Evolutionary conservation across 2,329 filamentous ascomycete species (phyloP).

Genomic region (Cyphellophora attinorum): DNA sequence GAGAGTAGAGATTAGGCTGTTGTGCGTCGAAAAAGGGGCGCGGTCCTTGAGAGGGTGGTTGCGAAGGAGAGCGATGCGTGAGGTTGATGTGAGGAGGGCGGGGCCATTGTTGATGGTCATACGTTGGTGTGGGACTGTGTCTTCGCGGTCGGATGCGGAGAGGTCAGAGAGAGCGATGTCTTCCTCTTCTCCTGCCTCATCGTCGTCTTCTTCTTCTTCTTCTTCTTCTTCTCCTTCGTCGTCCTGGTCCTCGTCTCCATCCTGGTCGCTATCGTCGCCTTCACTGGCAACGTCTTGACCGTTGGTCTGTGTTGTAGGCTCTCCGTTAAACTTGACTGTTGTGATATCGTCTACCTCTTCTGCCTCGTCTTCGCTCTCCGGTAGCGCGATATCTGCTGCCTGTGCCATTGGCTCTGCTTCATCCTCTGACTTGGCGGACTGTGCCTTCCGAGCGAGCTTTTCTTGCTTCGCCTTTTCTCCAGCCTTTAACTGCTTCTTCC

Average conservation of each 20-base stretch:
- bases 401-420: conserved; percentile 2
- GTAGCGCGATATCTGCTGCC: background rate
- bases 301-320: background rate
- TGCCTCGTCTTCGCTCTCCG: background rate
- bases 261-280: conserved; percentile 1
- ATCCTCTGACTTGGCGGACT: conserved; percentile 9
- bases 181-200: conserved; percentile 65
- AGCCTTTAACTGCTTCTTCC: conserved; percentile 53
- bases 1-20: conserved; percentile 57
- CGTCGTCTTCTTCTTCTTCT: conserved; percentile 25
- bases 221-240: conserved; percentile 9
- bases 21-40: conserved; percentile 74
- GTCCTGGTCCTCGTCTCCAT: conserved; percentile 4
- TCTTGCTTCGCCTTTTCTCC: conserved; percentile 35
- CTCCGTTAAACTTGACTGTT: no score
- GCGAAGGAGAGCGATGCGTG: conserved; percentile 55
- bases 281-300: conserved; percentile 6
- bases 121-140: conserved; percentile 80
- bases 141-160: conserved; percentile 71
- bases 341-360: background rate
- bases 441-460: conserved; percentile 20
- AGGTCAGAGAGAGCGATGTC: conserved; percentile 84
- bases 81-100: conserved; percentile 69
- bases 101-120: conserved; percentile 96
- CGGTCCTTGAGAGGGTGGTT: conserved; percentile 25